A percentile compares a stretch with the other conserved stretches of the same genome.
These are phyloP conservation scores for Backusella liffmaniae DNA, from an alignment of 192 early-diverging fungal species.

Conservation along the genomic window DNA sequence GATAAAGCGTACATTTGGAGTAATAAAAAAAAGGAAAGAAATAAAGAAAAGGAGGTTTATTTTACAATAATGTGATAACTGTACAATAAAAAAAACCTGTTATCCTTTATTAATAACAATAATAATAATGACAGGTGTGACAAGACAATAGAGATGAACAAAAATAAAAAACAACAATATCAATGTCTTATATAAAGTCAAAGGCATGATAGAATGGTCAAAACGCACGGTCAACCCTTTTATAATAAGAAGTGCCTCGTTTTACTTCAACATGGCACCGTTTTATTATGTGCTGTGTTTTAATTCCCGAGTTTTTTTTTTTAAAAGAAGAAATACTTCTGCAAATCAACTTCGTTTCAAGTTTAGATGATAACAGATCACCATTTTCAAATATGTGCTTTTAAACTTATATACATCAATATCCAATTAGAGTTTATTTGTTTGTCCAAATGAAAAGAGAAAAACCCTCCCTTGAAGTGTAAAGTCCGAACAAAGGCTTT, in stretches of 20 bases:
- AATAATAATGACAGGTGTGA: slow-evolving; percentile 6
- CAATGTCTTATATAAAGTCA: neutral
- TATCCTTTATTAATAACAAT: neutral
- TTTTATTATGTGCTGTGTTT: neutral
- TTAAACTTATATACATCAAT: neutral
- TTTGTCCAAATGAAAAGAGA: neutral
- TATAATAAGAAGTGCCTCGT: slow-evolving; percentile 5
- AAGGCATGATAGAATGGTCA: neutral
- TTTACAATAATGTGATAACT: neutral
- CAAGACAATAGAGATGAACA: neutral
- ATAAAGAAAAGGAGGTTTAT: neutral
- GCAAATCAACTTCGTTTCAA: neutral
- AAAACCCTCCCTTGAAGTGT: neutral
- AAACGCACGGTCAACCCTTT: neutral
- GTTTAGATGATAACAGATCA: neutral
- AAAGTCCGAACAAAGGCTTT: neutral
- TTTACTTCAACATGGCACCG: neutral
- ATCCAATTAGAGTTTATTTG: neutral
- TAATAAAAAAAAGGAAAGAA: neutral
- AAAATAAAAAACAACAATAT: neutral
- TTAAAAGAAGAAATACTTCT: neutral
- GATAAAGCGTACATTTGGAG: neutral
- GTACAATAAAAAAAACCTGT: slow-evolving; percentile 3
- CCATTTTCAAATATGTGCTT: neutral
- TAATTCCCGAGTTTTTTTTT: neutral